A percentile compares a stretch with the other conserved stretches of the same genome.
Conservation (phyloP, 768 basidiomycete species). For the Trametes cubensis region DNA sequence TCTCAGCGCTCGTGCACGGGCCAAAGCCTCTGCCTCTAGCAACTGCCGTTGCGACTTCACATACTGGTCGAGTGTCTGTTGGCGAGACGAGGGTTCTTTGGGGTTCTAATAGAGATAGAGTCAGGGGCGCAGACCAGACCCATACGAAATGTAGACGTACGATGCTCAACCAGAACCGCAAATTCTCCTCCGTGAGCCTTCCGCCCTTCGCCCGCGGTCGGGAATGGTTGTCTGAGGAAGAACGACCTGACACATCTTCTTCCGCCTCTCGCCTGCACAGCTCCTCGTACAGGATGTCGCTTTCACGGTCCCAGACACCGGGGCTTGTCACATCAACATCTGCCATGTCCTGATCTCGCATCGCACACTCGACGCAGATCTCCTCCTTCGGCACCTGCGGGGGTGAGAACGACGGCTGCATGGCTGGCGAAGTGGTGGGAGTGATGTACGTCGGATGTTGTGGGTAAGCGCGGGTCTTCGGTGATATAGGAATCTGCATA, state of each 20-base stretch:
- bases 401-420: slow-evolving; percentile 62
- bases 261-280: slow-evolving; percentile 71
- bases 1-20: slow-evolving; percentile 75
- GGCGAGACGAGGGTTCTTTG: slow-evolving; percentile 82
- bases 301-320: slow-evolving; percentile 90
- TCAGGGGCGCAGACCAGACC: slow-evolving; percentile 1
- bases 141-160: slow-evolving; percentile 53
- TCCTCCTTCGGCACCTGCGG: slow-evolving; percentile 67
- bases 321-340: slow-evolving; percentile 88
- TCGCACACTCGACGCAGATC: slow-evolving; percentile 94
- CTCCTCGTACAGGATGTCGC: slow-evolving; percentile 82
- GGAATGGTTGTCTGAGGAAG: slow-evolving; percentile 53
- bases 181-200: slow-evolving; percentile 72
- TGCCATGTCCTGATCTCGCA: slow-evolving; percentile 98
- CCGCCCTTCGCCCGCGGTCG: slow-evolving; percentile 69
- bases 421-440: slow-evolving; percentile 51
- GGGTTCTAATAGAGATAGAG: slow-evolving; percentile 64
- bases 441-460: slow-evolving; percentile 81
- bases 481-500: slow-evolving; percentile 62
- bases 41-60: slow-evolving; percentile 80
- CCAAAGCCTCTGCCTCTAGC: slow-evolving; percentile 80
- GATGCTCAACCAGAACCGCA: slow-evolving; percentile 78
- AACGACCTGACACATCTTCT: slow-evolving; percentile 57
- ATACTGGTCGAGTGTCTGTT: slow-evolving; percentile 80
- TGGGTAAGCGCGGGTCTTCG: slow-evolving; percentile 65